Evolutionary conservation across 192 early-diverging fungal genomes (phyloP), one percentile per base, ranked within the genome.

Genomic region (Rhizophagus clarus): DNA sequence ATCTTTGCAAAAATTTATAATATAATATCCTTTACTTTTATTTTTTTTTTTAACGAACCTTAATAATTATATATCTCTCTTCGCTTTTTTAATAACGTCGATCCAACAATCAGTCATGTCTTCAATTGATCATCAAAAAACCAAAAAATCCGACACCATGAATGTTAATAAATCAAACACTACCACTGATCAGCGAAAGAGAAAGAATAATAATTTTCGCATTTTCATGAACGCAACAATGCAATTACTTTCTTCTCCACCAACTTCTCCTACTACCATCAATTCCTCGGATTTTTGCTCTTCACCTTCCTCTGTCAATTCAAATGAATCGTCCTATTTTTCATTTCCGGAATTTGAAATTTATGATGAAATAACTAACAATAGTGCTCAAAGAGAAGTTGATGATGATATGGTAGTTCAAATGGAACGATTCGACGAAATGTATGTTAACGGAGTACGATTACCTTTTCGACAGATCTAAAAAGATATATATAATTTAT

Each of bases 401-500:
- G 71, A 72, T 22, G 71, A 72, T 22, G 22, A 72, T n/a, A 72
- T 40, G n/a, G 15, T 72, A 9, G 71, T 72, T n/a, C 71, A 72
- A 49, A 72, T 72, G 71, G 71, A 72, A 45, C 24, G 47, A 49
- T 72, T 72, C 28, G 71, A 72, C 15, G 71, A 72, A 47, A 72
- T 72, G 71, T 40, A 37, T 24, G 71, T 72, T 28, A 72, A 72
- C 42, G 71, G 71, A 5, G 42, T 72, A 49, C 8, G 71, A 40
- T 3, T 72, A 12, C 69, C 34, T 1, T 42, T 42, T 10, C 40
- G 10, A 42, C 40, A 42, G 9, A 11, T 42, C 40, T 42, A 42
- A 42, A 42, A 56, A 56, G 20, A 56, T 11, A 47, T 11, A 47
- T 14, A 0, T 49, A 15, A 12, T 49, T 49, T 49, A 49, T 49